Conservation (phyloP, 768 basidiomycete genomes). For the Paxillus ammoniavirescens region DNA sequence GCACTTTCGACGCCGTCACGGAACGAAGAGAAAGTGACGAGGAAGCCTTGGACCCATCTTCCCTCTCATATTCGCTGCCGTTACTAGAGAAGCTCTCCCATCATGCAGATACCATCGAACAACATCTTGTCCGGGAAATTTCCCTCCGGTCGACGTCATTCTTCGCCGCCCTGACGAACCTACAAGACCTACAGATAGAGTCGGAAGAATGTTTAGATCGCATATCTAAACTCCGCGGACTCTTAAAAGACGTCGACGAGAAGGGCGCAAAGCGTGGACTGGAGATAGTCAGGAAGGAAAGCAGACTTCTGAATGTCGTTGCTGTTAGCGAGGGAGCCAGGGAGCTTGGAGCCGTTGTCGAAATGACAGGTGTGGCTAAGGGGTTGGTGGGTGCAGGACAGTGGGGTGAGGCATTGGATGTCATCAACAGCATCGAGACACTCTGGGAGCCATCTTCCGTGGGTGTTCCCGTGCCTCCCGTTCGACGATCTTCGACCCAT, state of each 20-base stretch:
- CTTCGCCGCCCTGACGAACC: conserved; percentile 92
- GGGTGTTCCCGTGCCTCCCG: conserved; percentile 3
- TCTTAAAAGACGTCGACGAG: conserved; percentile 75
- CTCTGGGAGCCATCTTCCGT: conserved; percentile 44
- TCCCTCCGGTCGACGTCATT: conserved; percentile 88
- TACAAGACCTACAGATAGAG: conserved; percentile 89
- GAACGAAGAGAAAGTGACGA: conserved; percentile 45
- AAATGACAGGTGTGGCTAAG: conserved; percentile 71
- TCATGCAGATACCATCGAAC: conserved; percentile 90
- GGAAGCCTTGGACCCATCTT: conserved; percentile 50
- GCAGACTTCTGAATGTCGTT: conserved; percentile 57
- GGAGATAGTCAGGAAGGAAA: conserved; percentile 64
- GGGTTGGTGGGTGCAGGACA: conserved; percentile 80
- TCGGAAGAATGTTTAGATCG: conserved; percentile 79
- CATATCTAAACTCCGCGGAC: conserved; percentile 66
- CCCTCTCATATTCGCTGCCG: conserved; percentile 65
- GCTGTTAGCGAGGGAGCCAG: conserved; percentile 60
- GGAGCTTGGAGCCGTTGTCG: conserved; percentile 67
- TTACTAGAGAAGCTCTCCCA: conserved; percentile 89
- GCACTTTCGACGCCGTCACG: conserved; percentile 75
- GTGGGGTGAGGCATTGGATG: conserved; percentile 80
- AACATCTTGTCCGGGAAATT: conserved; percentile 92
- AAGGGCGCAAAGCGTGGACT: conserved; percentile 79
- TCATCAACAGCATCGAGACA: conserved; percentile 65
- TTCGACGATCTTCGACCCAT: conserved; percentile 2